These are phyloP conservation scores for Fusarium subtropicale DNA, from an alignment of 2,329 filamentous ascomycete genomes.

Conservation along the genomic window DNA sequence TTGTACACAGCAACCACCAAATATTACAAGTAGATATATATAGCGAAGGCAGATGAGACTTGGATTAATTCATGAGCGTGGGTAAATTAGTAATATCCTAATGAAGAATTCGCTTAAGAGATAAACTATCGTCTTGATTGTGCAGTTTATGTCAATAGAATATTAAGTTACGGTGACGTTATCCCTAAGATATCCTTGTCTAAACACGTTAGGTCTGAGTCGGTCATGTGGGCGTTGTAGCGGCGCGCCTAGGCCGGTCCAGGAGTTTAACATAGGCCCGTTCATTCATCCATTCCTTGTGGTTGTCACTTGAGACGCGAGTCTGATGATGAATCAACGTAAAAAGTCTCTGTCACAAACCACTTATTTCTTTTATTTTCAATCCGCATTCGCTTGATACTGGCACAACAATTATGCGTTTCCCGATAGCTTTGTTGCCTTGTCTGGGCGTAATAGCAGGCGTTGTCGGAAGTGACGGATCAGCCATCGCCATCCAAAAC, in stretches of 20 bases:
- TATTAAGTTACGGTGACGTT: conserved; percentile 27
- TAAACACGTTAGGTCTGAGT: conserved; percentile 19
- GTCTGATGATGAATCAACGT: conserved; percentile 20
- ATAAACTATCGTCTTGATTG: not conserved
- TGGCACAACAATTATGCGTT: conserved; percentile 16
- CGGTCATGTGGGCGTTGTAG: conserved; percentile 30
- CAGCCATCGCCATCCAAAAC: conserved; percentile 10
- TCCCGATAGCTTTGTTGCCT: conserved; percentile 10
- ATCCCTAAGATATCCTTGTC: conserved; percentile 12
- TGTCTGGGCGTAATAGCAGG: conserved; percentile 24
- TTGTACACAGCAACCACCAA: no score
- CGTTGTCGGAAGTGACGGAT: conserved; percentile 15
- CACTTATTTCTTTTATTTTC: not conserved
- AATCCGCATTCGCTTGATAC: not conserved
- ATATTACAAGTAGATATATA: no score
- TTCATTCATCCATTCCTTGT: conserved; percentile 12
- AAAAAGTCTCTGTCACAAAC: not conserved
- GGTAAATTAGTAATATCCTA: not conserved
- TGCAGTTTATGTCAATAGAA: not conserved
- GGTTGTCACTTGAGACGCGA: conserved; percentile 20
- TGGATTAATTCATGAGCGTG: not conserved
- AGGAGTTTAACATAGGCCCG: not conserved
- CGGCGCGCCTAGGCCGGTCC: conserved; percentile 23
- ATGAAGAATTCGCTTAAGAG: not conserved
- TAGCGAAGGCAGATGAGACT: not conserved